phyloP scores from a whole-genome alignment of 176 grass and related monocot genomes.

The Otatea glauca region DNA sequence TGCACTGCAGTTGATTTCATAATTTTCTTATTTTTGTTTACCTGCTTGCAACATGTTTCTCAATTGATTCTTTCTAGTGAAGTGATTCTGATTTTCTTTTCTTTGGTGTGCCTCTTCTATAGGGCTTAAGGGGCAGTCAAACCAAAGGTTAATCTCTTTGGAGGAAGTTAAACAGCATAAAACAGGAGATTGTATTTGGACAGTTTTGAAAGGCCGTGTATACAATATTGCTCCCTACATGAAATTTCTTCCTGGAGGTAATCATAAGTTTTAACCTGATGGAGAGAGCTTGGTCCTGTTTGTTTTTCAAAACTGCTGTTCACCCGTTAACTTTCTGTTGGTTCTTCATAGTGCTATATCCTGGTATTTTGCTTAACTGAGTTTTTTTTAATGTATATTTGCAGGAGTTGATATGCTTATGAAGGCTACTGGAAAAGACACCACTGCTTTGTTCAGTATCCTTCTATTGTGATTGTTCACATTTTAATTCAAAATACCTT shows the following conservation, averaged over 20 bases:
- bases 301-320: too few species aligned
- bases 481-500: constrained; percentile 10
- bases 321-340: neutral
- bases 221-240: constrained; percentile 95
- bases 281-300: neutral
- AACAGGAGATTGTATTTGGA: constrained; percentile 81
- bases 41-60: neutral
- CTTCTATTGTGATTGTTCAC: constrained; percentile 50
- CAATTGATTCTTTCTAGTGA: neutral
- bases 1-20: neutral
- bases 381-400: constrained; percentile 30
- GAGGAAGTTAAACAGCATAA: constrained; percentile 89
- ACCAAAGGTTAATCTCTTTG: constrained; percentile 67
- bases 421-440: constrained; percentile 94
- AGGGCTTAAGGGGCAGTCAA: constrained; percentile 78
- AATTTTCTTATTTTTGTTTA: constrained; percentile 9
- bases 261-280: neutral
- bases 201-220: constrained; percentile 89
- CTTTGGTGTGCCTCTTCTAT: constrained; percentile 20
- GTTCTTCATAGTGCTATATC: constrained; percentile 1
- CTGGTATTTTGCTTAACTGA: constrained; percentile 11
- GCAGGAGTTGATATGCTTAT: constrained; percentile 96
- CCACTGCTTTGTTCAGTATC: constrained; percentile 95
- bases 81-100: constrained; percentile 18
- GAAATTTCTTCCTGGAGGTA: constrained; percentile 99